phyloP scores from a whole-genome alignment of 371 early-diverging fungal genomes.

The Dinochytrium kinnereticum region DNA sequence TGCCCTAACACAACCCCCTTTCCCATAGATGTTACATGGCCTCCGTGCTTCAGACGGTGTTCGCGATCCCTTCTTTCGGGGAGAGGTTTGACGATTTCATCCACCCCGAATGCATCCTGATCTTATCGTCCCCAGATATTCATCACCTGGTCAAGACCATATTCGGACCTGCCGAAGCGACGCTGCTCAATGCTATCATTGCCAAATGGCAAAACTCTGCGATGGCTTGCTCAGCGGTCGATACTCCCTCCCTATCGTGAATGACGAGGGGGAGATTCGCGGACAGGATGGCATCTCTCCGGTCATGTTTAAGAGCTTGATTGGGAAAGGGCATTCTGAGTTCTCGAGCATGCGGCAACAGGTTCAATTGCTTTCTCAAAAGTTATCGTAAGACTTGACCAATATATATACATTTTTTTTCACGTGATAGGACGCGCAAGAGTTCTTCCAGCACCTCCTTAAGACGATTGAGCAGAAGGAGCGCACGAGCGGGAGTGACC shows the following conservation, averaged over 20 bases:
- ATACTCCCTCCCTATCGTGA: slow-evolving; percentile 61
- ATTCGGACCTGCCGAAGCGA: slow-evolving; percentile 61
- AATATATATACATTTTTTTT: not conserved
- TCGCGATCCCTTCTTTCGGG: slow-evolving; percentile 73
- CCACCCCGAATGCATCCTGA: too few relatives aligned
- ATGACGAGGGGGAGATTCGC: slow-evolving; percentile 50
- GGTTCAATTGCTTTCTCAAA: slow-evolving; percentile 24
- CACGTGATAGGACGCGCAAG: slow-evolving; percentile 81
- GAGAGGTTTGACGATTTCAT: slow-evolving; percentile 61
- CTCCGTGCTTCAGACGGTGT: slow-evolving; percentile 86
- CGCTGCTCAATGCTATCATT: slow-evolving; percentile 81
- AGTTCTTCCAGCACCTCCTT: slow-evolving; percentile 83
- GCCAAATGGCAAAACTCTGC: slow-evolving; percentile 89
- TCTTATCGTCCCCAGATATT: slow-evolving; percentile 47
- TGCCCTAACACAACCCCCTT: too few relatives aligned
- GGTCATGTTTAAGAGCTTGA: slow-evolving; percentile 86
- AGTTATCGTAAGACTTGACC: not conserved
- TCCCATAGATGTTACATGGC: slow-evolving; percentile 98
- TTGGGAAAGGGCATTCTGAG: slow-evolving; percentile 90
- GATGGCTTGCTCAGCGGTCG: slow-evolving; percentile 89
- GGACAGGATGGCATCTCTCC: slow-evolving; percentile 67
- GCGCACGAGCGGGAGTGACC: slow-evolving; percentile 64
- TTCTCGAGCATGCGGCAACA: slow-evolving; percentile 97
- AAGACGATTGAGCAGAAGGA: slow-evolving; percentile 79
- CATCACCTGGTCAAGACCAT: slow-evolving; percentile 65